These are phyloP conservation scores for Sporisorium scitamineum DNA, from an alignment of 1,284 basidiomycete species.

Conservation along the genomic window DNA sequence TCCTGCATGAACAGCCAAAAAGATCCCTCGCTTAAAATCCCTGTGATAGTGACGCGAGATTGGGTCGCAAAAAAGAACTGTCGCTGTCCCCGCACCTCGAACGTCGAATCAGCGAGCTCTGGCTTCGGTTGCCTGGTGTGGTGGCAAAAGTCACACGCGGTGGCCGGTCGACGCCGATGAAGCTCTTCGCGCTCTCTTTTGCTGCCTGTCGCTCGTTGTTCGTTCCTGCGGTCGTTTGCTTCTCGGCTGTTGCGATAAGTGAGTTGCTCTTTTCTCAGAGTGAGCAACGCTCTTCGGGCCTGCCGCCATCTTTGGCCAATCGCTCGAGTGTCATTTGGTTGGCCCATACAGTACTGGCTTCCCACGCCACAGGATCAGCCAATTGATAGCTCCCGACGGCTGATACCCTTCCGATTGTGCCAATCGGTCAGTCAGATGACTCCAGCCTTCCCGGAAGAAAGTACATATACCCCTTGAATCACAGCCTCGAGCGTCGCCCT, in stretches of 20 bases:
- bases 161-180: background rate
- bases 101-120: too few species aligned
- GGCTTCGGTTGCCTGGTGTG: too few species aligned
- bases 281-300: background rate
- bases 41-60: too few species aligned
- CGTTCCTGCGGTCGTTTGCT: background rate
- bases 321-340: too few species aligned
- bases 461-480: conserved; percentile 2
- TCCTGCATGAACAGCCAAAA: too few species aligned
- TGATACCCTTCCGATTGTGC: background rate
- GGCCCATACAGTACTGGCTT: too few species aligned
- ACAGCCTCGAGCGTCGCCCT: background rate
- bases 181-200: background rate
- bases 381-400: background rate
- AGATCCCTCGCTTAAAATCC: too few species aligned
- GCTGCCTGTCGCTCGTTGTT: background rate
- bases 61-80: too few species aligned
- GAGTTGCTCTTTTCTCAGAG: background rate
- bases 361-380: conserved; percentile 1
- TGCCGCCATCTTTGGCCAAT: background rate
- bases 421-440: background rate
- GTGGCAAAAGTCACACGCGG: background rate
- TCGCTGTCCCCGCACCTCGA: too few species aligned
- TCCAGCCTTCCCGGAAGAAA: background rate
- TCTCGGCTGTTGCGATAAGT: conserved; percentile 5